Evolutionary conservation across 2,329 filamentous ascomycete genomes (phyloP).

Genomic region (Ophiostoma tasmaniense): DNA sequence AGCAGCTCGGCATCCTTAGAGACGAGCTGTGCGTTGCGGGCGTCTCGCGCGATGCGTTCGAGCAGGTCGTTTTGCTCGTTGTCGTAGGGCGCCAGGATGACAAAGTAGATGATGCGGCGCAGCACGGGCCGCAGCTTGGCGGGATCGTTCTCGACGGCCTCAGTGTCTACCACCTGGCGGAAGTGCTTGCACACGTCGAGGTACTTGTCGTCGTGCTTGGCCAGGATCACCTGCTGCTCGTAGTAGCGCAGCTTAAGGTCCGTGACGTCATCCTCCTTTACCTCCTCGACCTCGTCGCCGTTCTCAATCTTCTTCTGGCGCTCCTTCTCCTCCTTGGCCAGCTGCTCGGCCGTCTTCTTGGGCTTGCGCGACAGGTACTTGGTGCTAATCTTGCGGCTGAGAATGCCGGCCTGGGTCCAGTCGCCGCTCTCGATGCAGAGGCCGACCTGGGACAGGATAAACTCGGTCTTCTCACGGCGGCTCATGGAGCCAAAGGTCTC

Average conservation of each 20-base stretch:
- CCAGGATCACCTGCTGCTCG: slow-evolving; percentile 90
- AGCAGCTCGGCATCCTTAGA: slow-evolving; percentile 75
- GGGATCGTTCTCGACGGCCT: slow-evolving; percentile 85
- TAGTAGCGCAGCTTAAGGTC: slow-evolving; percentile 94
- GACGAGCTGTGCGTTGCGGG: slow-evolving; percentile 63
- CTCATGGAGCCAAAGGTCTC: slow-evolving; percentile 99
- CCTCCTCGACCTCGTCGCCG: slow-evolving; percentile 67
- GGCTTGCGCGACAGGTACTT: slow-evolving; percentile 82
- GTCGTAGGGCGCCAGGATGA: slow-evolving; percentile 92
- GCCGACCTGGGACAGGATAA: slow-evolving; percentile 89
- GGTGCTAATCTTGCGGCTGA: slow-evolving; percentile 95
- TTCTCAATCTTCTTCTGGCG: slow-evolving; percentile 76
- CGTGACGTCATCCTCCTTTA: slow-evolving; percentile 80
- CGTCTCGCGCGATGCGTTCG: slow-evolving; percentile 81
- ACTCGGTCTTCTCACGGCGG: slow-evolving; percentile 94
- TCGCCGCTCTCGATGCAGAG: slow-evolving; percentile 93
- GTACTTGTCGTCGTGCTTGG: slow-evolving; percentile 96
- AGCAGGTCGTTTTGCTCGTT: slow-evolving; percentile 98
- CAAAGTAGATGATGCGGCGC: slow-evolving; percentile 93
- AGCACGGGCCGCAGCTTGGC: slow-evolving; percentile 78
- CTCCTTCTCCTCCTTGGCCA: slow-evolving; percentile 85
- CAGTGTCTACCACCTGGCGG: slow-evolving; percentile 90
- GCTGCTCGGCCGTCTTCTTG: slow-evolving; percentile 68
- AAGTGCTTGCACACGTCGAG: slow-evolving; percentile 98
- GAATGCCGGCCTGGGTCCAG: slow-evolving; percentile 90